A percentile compares a stretch with the other conserved stretches of the same genome.
These are phyloP conservation scores for Kwoniella shandongensis DNA, from an alignment of 768 basidiomycete genomes.

Conservation along the genomic window DNA sequence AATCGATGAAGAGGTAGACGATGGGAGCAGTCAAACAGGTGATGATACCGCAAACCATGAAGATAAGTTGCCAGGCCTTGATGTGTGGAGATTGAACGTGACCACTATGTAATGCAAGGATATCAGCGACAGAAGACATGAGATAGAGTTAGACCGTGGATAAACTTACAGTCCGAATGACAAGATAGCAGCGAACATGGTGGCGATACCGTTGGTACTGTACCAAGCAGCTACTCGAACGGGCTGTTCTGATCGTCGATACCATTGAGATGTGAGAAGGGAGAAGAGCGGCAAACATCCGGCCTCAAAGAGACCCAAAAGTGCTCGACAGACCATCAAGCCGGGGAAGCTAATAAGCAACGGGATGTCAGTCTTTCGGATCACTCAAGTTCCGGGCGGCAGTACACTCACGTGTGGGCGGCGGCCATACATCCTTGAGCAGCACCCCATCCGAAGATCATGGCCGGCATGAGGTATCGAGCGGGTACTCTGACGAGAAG, in stretches of 20 bases:
- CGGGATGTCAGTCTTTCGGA: neutral
- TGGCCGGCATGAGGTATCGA: slow-evolving; percentile 41
- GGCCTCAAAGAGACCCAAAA: slow-evolving; percentile 52
- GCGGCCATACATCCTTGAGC: slow-evolving; percentile 38
- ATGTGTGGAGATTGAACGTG: slow-evolving; percentile 37
- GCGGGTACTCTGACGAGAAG: slow-evolving; percentile 46
- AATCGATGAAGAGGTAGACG: slow-evolving; percentile 43
- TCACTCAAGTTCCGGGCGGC: neutral
- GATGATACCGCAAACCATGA: slow-evolving; percentile 44
- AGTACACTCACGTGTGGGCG: slow-evolving; percentile 20
- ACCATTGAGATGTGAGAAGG: slow-evolving; percentile 48
- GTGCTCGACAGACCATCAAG: slow-evolving; percentile 44
- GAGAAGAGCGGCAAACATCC: slow-evolving; percentile 34
- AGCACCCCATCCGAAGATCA: slow-evolving; percentile 49
- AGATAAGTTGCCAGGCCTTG: slow-evolving; percentile 46
- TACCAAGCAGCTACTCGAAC: slow-evolving; percentile 43
- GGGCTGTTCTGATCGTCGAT: slow-evolving; percentile 38
- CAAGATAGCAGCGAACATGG: slow-evolving; percentile 42
- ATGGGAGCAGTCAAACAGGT: slow-evolving; percentile 44
- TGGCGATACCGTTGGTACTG: slow-evolving; percentile 46
- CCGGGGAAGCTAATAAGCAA: slow-evolving; percentile 14
- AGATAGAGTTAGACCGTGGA: too few relatives aligned
- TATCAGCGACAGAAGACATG: too few relatives aligned
- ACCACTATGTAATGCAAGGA: slow-evolving; percentile 20
- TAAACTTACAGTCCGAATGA: slow-evolving; percentile 52